These are phyloP conservation scores for Penicillium taxi DNA, from an alignment of 495 filamentous ascomycete genomes.

Conservation along the genomic window DNA sequence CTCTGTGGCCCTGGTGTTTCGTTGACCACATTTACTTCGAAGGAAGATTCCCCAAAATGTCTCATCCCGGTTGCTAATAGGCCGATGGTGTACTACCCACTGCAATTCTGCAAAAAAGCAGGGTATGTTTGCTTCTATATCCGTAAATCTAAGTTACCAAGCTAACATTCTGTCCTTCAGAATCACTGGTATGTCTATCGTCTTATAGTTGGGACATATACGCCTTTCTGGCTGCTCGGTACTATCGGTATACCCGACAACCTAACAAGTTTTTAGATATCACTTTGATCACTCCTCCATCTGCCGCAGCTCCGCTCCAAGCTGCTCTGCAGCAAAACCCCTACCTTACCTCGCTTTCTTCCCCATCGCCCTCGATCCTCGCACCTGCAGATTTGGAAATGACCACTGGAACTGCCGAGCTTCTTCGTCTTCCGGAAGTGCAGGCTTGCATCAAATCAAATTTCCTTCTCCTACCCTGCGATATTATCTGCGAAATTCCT, in stretches of 20 bases:
- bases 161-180: too few species aligned
- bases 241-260: not conserved
- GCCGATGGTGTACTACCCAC: slow-evolving; percentile 91
- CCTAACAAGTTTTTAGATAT: too few species aligned
- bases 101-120: too few species aligned
- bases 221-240: not conserved
- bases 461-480: slow-evolving; percentile 87
- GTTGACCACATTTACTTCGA: slow-evolving; percentile 85
- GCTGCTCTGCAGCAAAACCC: slow-evolving; percentile 79
- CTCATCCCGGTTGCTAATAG: slow-evolving; percentile 88
- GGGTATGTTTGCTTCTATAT: too few species aligned
- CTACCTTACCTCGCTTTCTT: slow-evolving; percentile 71
- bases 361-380: slow-evolving; percentile 65
- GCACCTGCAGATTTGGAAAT: slow-evolving; percentile 63
- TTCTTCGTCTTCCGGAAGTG: slow-evolving; percentile 74
- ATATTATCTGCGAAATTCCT: slow-evolving; percentile 84
- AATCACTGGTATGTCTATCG: too few species aligned
- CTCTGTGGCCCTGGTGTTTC: slow-evolving; percentile 77
- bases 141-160: not conserved
- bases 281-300: slow-evolving; percentile 71
- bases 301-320: slow-evolving; percentile 60
- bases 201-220: too few species aligned
- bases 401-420: slow-evolving; percentile 78
- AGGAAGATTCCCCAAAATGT: slow-evolving; percentile 68
- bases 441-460: slow-evolving; percentile 65